These are phyloP conservation scores for Ustanciosporium gigantosporum DNA, from an alignment of 1,284 basidiomycete genomes.

Conservation along the genomic window DNA sequence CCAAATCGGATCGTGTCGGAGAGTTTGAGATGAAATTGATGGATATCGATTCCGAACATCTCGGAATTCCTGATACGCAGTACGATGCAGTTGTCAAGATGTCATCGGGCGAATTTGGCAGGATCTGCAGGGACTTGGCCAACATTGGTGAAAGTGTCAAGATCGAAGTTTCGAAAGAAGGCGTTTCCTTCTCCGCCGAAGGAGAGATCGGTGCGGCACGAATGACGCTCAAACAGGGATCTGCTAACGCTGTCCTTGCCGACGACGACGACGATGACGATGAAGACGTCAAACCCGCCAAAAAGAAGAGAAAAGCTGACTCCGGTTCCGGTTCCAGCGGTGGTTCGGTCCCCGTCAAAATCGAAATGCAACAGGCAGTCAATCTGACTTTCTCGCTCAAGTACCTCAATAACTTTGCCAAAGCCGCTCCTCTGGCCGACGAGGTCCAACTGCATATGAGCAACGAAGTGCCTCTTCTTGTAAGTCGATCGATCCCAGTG, in stretches of 20 bases:
- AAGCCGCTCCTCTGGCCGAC: conserved; percentile 77
- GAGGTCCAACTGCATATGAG: conserved; percentile 66
- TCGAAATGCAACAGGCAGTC: conserved; percentile 70
- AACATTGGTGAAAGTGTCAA: conserved; percentile 90
- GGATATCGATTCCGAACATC: conserved; percentile 93
- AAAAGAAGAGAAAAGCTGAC: conserved; percentile 50
- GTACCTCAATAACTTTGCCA: conserved; percentile 96
- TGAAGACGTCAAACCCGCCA: conserved; percentile 51
- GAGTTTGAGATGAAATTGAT: conserved; percentile 99
- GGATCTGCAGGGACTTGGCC: conserved; percentile 92
- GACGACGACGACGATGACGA: conserved; percentile 58
- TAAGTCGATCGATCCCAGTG: too few species aligned
- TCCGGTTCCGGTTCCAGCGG: conserved; percentile 10
- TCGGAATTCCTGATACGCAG: conserved; percentile 97
- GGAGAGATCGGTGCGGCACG: conserved; percentile 92
- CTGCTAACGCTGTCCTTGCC: conserved; percentile 59
- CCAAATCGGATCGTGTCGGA: conserved; percentile 87
- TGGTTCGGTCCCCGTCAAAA: conserved; percentile 62
- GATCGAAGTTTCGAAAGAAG: conserved; percentile 95
- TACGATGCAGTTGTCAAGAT: conserved; percentile 93
- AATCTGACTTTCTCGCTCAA: conserved; percentile 94
- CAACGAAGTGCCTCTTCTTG: conserved; percentile 51
- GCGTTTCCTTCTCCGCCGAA: conserved; percentile 88
- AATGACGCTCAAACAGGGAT: conserved; percentile 78
- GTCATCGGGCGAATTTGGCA: conserved; percentile 81